Evolutionary conservation across 2,329 filamentous ascomycete genomes (phyloP).

Genomic region (Aspergillus intermedius): DNA sequence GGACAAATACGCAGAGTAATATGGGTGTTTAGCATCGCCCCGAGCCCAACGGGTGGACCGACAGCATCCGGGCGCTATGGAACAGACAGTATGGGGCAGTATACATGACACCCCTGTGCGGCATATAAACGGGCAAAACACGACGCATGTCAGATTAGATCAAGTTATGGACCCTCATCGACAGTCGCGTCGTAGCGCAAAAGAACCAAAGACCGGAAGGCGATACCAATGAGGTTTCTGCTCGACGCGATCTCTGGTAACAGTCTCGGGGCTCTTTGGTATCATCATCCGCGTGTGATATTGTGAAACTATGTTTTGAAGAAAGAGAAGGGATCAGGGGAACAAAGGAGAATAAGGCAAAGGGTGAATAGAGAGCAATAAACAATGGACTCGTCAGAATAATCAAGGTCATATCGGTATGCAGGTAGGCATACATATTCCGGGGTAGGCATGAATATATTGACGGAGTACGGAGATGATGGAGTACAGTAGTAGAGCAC

Average conservation of each 20-base stretch:
- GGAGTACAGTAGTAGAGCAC: no score
- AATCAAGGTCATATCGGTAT: background rate
- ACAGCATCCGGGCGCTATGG: no score
- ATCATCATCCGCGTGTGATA: constrained; percentile 16
- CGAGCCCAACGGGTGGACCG: no score
- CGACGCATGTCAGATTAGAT: constrained; percentile 52
- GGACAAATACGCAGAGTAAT: no score
- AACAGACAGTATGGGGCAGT: background rate
- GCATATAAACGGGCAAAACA: background rate
- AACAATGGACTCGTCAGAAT: no score
- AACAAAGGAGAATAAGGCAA: background rate
- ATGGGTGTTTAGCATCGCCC: no score
- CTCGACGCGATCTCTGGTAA: constrained; percentile 3
- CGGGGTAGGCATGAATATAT: no score
- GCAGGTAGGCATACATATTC: background rate
- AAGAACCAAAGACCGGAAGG: constrained; percentile 14
- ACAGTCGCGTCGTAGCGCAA: constrained; percentile 6
- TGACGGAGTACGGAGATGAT: no score
- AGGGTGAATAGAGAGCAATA: background rate
- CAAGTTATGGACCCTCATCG: constrained; percentile 52
- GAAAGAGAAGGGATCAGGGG: background rate
- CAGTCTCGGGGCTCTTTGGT: constrained; percentile 19
- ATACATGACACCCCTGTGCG: background rate
- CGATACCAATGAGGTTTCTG: constrained; percentile 17
- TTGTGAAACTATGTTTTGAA: background rate